Base-by-base conservation (phyloP, 805 yeast species). In the Priceomyces carsonii region DNA sequence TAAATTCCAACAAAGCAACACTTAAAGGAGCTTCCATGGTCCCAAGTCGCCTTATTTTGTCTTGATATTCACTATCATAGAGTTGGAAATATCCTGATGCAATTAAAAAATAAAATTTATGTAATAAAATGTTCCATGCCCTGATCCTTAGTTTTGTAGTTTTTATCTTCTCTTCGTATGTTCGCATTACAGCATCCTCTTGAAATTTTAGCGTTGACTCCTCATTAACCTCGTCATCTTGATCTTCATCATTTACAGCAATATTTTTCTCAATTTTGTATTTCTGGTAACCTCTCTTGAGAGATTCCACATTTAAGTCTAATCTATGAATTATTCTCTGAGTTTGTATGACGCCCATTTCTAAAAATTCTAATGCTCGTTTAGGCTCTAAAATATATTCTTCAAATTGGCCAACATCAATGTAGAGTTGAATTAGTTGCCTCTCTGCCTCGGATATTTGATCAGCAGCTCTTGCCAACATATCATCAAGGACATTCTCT, bases 41-140 rank as follows among this genome's bases (percentile, higher is more conserved):
- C 16, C 40, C 43, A 24, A 40, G 38, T 7, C 45, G 27, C 8
- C 30, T 7, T 7, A 63, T 57, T 25, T 59, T 56, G 13, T 43
- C 38, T 18, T 42, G 44, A 33, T 61, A 68, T 32, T 62, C 70
- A 14, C 44, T 48, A 43, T 68, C 71, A 39, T 64, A 57, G 7
- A 50, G 36, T 42, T 83, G 90, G 44, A 72, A 85, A 50, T 83
- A 77, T 0, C 85, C 76, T 2, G 89, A 78, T 0, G 87, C 97
- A 17, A 85, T 64, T 42, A 88, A 77, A 51, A 90, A 91, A 51
- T 77, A 83, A 28, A 82, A 72, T 33, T 90, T 80, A 54, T 93
- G 97, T 10, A 86, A 59, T 8, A 79, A 50, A 33, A 86, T 83
- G 20, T 71, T 45, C 78, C 80, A 73, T 9, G 63, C 51, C 42